Base-by-base conservation (phyloP, 2,329 filamentous ascomycete genomes). In the Aspergillus sp. region DNA sequence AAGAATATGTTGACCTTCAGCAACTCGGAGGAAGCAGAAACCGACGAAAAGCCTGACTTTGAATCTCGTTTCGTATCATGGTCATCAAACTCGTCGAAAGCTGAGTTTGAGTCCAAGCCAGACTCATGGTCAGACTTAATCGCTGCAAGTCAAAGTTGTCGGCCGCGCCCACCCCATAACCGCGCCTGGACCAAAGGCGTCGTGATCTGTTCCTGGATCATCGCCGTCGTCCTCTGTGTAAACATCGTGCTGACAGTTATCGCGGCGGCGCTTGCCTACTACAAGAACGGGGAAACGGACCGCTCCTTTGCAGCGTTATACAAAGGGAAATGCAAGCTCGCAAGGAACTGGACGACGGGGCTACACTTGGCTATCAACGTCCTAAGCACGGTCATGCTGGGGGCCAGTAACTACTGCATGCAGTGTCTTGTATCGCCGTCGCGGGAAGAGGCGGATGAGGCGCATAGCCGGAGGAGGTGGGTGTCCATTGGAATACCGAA, bases 391-490 rank as follows among this genome's bases (percentile, higher is more conserved):
- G 54, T 74, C 1, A 56, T 83, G 15, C 71, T 83, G 0, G 72
- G 74, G 2, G 78, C 78, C 4, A 79, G 76, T 39, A 82, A 81
- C 62, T 82, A 80, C 57, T 77, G 74, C 55, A 83, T 83, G 78
- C 82, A 85, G 58, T 72, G 78, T 18, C 66, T 85, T 12, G 76
- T 69, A 12, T 75, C 81, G 0, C 82, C 83, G 0, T 83, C 78
- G 1, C 68, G 83, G 22, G 57, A 64, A 8, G 80, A 84, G 41
- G 66, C 84, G 11, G 77, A 85, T 48, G 61, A 60, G 13, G 80
- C 80, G 0, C 83, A 85, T 67, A 49, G 60, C 0, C 60, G 64
- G 47, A 66, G 71, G 2, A 68, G 62, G 15, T 79, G 75, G 74
- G 64, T 83, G 1, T 75, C 79, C 34, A 76, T 82, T 44, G 80